phyloP scores from a whole-genome alignment of 2,329 filamentous ascomycete species.

The Fusarium zealandicum region DNA sequence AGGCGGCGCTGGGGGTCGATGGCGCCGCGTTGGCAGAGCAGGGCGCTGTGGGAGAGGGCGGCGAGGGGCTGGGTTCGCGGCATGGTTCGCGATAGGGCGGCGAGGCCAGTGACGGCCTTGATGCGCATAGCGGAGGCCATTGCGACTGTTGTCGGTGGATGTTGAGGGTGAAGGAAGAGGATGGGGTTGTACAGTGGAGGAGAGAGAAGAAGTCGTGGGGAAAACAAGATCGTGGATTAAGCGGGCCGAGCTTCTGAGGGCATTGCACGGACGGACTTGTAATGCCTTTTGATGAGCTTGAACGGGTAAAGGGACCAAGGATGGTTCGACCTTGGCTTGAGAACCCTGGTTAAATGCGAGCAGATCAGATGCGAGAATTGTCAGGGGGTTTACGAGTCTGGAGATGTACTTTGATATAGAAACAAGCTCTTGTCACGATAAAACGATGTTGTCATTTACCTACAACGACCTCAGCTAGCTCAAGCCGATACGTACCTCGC shows the following conservation, averaged over 20 bases:
- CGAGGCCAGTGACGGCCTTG: conserved; percentile 33
- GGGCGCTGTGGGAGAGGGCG: conserved; percentile 30
- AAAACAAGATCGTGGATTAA: conserved; percentile 30
- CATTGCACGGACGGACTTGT: conserved; percentile 37
- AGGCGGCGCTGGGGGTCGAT: conserved; percentile 36
- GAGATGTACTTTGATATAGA: not conserved
- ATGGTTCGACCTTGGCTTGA: not conserved
- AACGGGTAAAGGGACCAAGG: too few species aligned
- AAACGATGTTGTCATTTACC: too few species aligned
- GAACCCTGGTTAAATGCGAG: not conserved
- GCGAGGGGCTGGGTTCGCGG: conserved; percentile 22
- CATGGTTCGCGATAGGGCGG: conserved; percentile 27
- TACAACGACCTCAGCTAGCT: too few species aligned
- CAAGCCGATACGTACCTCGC: not conserved
- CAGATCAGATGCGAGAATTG: not conserved
- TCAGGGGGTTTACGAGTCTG: not conserved
- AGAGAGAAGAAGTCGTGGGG: conserved; percentile 4
- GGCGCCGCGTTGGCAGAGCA: conserved; percentile 33
- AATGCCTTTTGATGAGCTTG: conserved; percentile 10
- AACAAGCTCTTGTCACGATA: too few species aligned
- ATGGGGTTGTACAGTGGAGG: not conserved
- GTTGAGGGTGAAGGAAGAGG: conserved; percentile 2
- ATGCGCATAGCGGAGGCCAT: conserved; percentile 38
- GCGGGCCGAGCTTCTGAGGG: conserved; percentile 28
- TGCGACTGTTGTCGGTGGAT: conserved; percentile 3